Evolutionary conservation across 2,329 filamentous ascomycete species (phyloP).

Genomic region (Pestalotiopsis fici): DNA sequence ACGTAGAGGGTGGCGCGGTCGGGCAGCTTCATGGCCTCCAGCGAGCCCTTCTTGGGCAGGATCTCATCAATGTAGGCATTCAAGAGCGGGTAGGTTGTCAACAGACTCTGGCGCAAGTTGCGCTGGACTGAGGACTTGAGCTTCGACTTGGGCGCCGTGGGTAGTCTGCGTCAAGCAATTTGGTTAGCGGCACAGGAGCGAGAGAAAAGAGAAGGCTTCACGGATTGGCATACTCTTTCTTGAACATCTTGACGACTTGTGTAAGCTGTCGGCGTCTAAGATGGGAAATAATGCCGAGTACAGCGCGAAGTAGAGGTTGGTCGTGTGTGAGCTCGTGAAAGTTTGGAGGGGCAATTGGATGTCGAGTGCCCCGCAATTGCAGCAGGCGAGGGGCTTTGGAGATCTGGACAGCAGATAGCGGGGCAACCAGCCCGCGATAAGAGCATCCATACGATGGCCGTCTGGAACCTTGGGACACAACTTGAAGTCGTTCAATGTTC

Average conservation of each 20-base stretch:
- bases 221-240: slow-evolving; percentile 74
- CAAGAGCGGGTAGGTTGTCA: slow-evolving; percentile 83
- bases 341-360: slow-evolving; percentile 31
- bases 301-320: neutral
- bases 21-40: slow-evolving; percentile 89
- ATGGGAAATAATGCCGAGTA: neutral
- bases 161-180: slow-evolving; percentile 57
- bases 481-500: too few species aligned
- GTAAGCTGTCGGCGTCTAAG: neutral
- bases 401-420: neutral
- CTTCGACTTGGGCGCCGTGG: slow-evolving; percentile 83
- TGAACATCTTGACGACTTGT: slow-evolving; percentile 72
- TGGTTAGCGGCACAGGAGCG: slow-evolving; percentile 22
- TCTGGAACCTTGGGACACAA: too few species aligned
- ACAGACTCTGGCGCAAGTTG: slow-evolving; percentile 77
- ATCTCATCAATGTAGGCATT: slow-evolving; percentile 89
- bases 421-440: neutral
- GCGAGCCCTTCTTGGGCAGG: slow-evolving; percentile 89
- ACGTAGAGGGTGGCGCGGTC: slow-evolving; percentile 90
- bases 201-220: neutral
- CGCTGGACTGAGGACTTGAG: slow-evolving; percentile 97
- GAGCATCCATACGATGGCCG: neutral
- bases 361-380: slow-evolving; percentile 20
- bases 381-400: slow-evolving; percentile 9
- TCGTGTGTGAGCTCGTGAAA: slow-evolving; percentile 25